Conservation (phyloP, 1,139 yeast species). For the Saccharomyces hybrid region DNA sequence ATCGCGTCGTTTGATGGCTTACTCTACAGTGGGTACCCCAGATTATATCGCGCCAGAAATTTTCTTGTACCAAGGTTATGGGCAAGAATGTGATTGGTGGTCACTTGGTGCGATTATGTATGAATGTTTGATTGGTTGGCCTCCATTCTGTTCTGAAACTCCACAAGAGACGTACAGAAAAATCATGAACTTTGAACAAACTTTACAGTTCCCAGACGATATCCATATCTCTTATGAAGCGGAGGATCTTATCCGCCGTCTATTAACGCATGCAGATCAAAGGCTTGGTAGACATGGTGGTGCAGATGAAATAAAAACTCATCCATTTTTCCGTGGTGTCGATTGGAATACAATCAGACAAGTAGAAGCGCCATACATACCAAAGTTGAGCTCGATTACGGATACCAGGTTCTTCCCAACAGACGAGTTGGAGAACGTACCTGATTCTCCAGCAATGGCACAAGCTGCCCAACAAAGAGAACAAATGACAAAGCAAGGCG, state of each 20-base stretch:
- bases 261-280: constrained; percentile 76
- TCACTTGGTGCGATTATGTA: constrained; percentile 97
- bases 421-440: constrained; percentile 91
- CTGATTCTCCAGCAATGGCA: constrained; percentile 81
- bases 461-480: constrained; percentile 57
- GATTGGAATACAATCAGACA: constrained; percentile 92
- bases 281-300: constrained; percentile 90
- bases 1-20: constrained; percentile 93
- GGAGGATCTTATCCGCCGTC: constrained; percentile 79
- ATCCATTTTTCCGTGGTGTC: constrained; percentile 95
- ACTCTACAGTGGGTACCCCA: constrained; percentile 97
- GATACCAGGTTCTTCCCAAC: constrained; percentile 98
- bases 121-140: constrained; percentile 98
- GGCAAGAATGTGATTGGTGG: constrained; percentile 99
- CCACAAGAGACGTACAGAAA: constrained; percentile 98
- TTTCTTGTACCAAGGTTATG: constrained; percentile 93
- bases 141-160: constrained; percentile 97
- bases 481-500: constrained; percentile 33
- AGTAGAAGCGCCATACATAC: constrained; percentile 93
- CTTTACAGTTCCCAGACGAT: constrained; percentile 90
- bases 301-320: constrained; percentile 85
- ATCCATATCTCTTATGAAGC: constrained; percentile 90
- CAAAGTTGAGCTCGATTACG: constrained; percentile 75
- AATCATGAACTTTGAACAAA: constrained; percentile 92
- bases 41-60: constrained; percentile 99